Evolutionary conservation across 805 yeast genomes (phyloP), one percentile per base, ranked within the genome.

Genomic region (Jamesozyma spencerorum): DNA sequence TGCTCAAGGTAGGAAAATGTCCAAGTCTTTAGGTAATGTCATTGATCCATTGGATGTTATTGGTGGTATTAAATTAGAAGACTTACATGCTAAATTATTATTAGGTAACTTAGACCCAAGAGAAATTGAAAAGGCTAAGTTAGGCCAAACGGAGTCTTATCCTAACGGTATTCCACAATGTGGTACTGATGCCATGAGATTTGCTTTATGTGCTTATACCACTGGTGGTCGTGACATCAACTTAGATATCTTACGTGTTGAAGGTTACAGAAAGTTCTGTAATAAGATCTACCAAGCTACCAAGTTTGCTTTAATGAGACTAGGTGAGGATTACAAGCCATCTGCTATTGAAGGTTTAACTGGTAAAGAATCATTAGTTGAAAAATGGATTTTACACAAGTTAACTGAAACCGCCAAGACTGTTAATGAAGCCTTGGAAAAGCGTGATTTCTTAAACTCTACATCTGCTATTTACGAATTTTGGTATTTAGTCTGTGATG

Each of bases 211-310:
- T 76, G 96, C 97, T 39, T 92, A 90, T 72, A 83, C 95, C 39
- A 90, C 97, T 37, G 98, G 98, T 69, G 97, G 97, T 55, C 81
- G 97, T 69, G 98, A 92, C 59, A 92, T 92, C 64, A 92, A 92
- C 70, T 74, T 92, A 62, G 97, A 92, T 62, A 87, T 92, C 54
- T 71, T 86, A 63, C 83, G 97, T 69, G 96, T 92, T 51, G 97
- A 92, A 64, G 98, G 97, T 58, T 92, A 92, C 80, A 79, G 98
- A 69, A 92, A 92, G 75, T 92, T 92, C 84, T 87, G 98, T 74
- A 92, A 92, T 79, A 92, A 92, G 79, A 92, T 92, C 55, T 92
- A 86, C 74, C 97, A 92, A 70, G 98, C 98, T 40, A 88, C 97
- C 47, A 92, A 92, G 70, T 92, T 92, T 59, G 97, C 87, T 33